Percentiles rank a stretch among this genome's conserved stretches.
Conservation (phyloP, 202 grass and related monocot genomes). For the Eragrostis tef region DNA sequence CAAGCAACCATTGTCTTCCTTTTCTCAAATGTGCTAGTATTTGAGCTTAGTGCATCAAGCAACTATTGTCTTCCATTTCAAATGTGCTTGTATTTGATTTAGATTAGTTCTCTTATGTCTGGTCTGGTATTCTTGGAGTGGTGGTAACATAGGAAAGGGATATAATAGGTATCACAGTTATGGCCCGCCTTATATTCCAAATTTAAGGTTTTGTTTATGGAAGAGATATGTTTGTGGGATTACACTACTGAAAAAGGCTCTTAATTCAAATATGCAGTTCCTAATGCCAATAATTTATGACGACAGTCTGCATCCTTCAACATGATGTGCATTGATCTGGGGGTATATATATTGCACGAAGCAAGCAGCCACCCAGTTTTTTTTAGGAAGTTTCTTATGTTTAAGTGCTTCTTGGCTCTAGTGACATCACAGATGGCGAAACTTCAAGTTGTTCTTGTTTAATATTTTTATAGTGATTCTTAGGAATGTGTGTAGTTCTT, state of each 20-base stretch:
- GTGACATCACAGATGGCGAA: slow-evolving; percentile 34
- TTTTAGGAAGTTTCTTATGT: slow-evolving; percentile 22
- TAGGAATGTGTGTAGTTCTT: neutral
- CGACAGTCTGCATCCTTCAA: slow-evolving; percentile 1
- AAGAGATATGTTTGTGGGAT: slow-evolving; percentile 41
- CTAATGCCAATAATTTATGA: slow-evolving; percentile 46
- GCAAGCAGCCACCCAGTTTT: slow-evolving; percentile 11
- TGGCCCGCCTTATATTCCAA: slow-evolving; percentile 38
- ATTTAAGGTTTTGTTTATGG: slow-evolving; percentile 50
- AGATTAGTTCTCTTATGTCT: neutral
- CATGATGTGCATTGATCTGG: slow-evolving; percentile 36
- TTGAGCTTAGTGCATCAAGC: neutral
- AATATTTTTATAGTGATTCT: neutral
- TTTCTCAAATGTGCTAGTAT: slow-evolving; percentile 31
- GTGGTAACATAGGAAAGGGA: neutral
- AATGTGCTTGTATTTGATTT: slow-evolving; percentile 33
- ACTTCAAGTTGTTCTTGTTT: slow-evolving; percentile 20
- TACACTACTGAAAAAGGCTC: slow-evolving; percentile 45
- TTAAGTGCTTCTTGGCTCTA: slow-evolving; percentile 19
- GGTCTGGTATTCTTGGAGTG: slow-evolving; percentile 4
- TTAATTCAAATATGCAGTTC: slow-evolving; percentile 51
- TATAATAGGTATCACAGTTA: neutral
- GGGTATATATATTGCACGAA: neutral
- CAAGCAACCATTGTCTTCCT: neutral
- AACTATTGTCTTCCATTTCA: neutral